Conservation (phyloP, 1,284 basidiomycete species). For the Rhodotorula sp. region DNA sequence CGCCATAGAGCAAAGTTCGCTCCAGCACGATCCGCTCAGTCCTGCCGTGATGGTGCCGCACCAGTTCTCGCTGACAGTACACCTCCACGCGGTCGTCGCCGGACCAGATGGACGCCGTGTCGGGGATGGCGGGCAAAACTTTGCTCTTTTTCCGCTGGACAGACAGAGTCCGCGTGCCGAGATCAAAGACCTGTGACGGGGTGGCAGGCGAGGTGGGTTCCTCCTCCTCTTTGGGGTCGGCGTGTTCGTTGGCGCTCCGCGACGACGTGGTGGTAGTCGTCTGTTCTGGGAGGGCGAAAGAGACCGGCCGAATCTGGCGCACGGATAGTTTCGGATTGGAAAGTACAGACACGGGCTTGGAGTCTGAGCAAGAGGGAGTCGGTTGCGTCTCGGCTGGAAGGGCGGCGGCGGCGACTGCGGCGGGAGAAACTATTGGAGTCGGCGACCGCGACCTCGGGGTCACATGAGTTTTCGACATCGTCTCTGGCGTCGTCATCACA, state of each 20-base stretch:
- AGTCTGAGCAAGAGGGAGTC: too few relatives aligned
- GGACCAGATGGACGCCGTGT: neutral
- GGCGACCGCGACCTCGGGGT: too few relatives aligned
- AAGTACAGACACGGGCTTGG: too few relatives aligned
- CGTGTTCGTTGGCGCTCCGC: too few relatives aligned
- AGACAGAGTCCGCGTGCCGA: neutral
- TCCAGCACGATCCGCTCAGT: slow-evolving; percentile 10
- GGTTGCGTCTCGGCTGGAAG: too few relatives aligned
- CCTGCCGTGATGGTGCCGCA: slow-evolving; percentile 4
- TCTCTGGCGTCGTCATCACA: neutral
- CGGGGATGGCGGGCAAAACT: slow-evolving; percentile 1
- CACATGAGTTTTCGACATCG: too few relatives aligned
- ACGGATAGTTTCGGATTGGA: neutral
- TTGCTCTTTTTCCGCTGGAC: slow-evolving; percentile 1
- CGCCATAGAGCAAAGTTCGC: slow-evolving; percentile 11
- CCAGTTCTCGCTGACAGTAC: slow-evolving; percentile 16
- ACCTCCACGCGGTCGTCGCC: slow-evolving; percentile 13
- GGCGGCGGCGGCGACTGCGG: too few relatives aligned
- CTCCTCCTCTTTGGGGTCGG: too few relatives aligned
- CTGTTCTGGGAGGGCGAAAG: neutral
- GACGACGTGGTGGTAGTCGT: neutral
- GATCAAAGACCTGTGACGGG: neutral
- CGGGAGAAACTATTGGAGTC: too few relatives aligned
- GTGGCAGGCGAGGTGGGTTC: neutral
- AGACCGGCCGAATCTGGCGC: neutral